Conservation (phyloP, 257 asterid species). For the Cinchona pubescens region DNA sequence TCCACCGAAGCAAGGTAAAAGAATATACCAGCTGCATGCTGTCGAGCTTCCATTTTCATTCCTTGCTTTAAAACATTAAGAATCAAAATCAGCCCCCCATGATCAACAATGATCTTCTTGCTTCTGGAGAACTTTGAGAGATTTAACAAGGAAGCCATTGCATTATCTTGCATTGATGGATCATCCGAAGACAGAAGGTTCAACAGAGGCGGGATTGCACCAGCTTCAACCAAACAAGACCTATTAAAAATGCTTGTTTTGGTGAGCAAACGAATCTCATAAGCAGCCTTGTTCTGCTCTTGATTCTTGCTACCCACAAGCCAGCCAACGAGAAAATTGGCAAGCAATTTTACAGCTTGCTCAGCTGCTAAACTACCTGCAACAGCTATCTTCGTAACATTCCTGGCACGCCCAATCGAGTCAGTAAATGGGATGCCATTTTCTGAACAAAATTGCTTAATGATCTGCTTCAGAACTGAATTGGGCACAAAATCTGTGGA, state of each 20-base stretch:
- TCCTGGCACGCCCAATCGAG: too few species aligned
- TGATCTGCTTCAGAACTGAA: slow-evolving; percentile 45
- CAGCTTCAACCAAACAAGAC: slow-evolving; percentile 49
- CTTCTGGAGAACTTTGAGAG: slow-evolving; percentile 61
- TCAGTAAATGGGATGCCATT: slow-evolving; percentile 56
- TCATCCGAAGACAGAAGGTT: slow-evolving; percentile 38
- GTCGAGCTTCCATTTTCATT: slow-evolving; percentile 42
- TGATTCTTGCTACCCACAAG: slow-evolving; percentile 46
- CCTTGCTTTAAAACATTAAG: slow-evolving; percentile 46
- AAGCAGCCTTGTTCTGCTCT: slow-evolving; percentile 59
- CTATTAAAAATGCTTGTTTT: slow-evolving; percentile 64
- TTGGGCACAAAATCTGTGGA: slow-evolving; percentile 60
- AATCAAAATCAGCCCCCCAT: slow-evolving; percentile 38
- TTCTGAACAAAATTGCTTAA: slow-evolving; percentile 56
- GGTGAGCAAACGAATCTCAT: slow-evolving; percentile 60
- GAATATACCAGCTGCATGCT: slow-evolving; percentile 62
- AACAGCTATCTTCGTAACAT: slow-evolving; percentile 46
- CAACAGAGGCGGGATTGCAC: slow-evolving; percentile 45
- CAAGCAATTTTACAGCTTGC: slow-evolving; percentile 49
- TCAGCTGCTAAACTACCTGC: slow-evolving; percentile 66
- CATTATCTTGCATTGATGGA: slow-evolving; percentile 53
- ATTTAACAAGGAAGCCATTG: slow-evolving; percentile 58
- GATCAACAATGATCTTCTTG: slow-evolving; percentile 45
- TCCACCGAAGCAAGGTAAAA: slow-evolving; percentile 61
- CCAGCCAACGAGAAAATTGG: slow-evolving; percentile 41